Conservation (phyloP, 2,329 filamentous ascomycete species). For the Parascedosporium putredinis region DNA sequence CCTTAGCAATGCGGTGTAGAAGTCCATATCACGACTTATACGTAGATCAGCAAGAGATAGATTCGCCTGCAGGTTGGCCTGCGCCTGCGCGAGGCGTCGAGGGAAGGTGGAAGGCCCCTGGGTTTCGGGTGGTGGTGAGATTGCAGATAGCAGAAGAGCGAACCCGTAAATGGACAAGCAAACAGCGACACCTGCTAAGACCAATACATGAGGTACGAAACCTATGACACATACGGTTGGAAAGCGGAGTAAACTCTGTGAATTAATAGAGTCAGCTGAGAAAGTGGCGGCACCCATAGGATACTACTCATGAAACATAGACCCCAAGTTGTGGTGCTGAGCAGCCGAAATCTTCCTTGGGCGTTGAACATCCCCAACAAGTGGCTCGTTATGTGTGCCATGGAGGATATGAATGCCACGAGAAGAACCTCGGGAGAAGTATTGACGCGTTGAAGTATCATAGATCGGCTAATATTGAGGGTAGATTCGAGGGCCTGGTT, state of each 20-base stretch:
- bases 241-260: conserved; percentile 67
- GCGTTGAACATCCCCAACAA: conserved; percentile 69
- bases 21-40: conserved; percentile 82
- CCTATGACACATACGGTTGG: conserved; percentile 92
- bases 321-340: conserved; percentile 85
- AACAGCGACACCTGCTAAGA: conserved; percentile 65
- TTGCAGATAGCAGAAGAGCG: conserved; percentile 64
- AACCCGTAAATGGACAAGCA: conserved; percentile 70
- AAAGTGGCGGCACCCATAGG: conserved; percentile 57
- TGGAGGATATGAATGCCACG: conserved; percentile 76
- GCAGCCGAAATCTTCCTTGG: conserved; percentile 67
- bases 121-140: conserved; percentile 18
- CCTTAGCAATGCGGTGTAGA: conserved; percentile 82
- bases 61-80: conserved; percentile 86
- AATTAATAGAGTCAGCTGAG: conserved; percentile 47
- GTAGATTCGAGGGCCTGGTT: conserved; percentile 11
- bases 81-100: conserved; percentile 59
- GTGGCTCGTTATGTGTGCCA: conserved; percentile 82
- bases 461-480: conserved; percentile 46
- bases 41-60: conserved; percentile 72
- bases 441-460: conserved; percentile 72
- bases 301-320: conserved; percentile 83
- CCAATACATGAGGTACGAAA: conserved; percentile 87
- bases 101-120: conserved; percentile 24
- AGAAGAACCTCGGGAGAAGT: conserved; percentile 82